A percentile compares a stretch with the other conserved stretches of the same genome.
These are phyloP conservation scores for Fusarium coffeatum DNA, from an alignment of 2,329 filamentous ascomycete genomes.

Conservation along the genomic window DNA sequence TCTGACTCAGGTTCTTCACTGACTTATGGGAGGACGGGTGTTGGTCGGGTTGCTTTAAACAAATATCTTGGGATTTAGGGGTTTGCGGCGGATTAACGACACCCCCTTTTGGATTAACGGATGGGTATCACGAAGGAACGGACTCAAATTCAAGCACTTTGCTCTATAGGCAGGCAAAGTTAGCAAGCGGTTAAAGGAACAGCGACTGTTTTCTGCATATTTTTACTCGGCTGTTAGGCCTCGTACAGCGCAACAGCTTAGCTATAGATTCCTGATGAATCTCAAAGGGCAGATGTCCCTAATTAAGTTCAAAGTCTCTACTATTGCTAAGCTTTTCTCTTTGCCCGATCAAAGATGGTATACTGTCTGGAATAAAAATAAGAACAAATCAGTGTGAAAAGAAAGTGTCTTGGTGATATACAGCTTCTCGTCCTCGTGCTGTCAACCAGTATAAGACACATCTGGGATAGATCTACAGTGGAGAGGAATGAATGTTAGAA, in stretches of 20 bases:
- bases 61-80: conserved; percentile 35
- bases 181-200: conserved; percentile 22
- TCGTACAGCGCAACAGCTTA: conserved; percentile 14
- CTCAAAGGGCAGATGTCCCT: conserved; percentile 3
- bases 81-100: conserved; percentile 21
- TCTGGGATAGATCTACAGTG: background rate
- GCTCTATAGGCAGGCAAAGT: conserved; percentile 16
- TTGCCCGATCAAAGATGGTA: background rate
- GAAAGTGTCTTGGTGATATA: too few species aligned
- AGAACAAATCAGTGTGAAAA: background rate
- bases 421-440: background rate
- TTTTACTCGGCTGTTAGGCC: conserved; percentile 7
- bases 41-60: conserved; percentile 42
- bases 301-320: background rate
- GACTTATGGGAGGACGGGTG: conserved; percentile 38
- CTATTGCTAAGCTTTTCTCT: background rate
- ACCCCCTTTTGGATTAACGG: conserved; percentile 34
- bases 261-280: conserved; percentile 25
- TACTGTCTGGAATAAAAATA: background rate
- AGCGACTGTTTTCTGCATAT: conserved; percentile 35
- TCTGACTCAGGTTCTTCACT: conserved; percentile 42
- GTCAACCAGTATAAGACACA: background rate
- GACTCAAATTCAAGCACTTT: conserved; percentile 14
- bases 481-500: background rate
- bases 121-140: conserved; percentile 30